Base-by-base conservation (phyloP, 805 yeast genomes). In the Ascoidea asiatica region DNA sequence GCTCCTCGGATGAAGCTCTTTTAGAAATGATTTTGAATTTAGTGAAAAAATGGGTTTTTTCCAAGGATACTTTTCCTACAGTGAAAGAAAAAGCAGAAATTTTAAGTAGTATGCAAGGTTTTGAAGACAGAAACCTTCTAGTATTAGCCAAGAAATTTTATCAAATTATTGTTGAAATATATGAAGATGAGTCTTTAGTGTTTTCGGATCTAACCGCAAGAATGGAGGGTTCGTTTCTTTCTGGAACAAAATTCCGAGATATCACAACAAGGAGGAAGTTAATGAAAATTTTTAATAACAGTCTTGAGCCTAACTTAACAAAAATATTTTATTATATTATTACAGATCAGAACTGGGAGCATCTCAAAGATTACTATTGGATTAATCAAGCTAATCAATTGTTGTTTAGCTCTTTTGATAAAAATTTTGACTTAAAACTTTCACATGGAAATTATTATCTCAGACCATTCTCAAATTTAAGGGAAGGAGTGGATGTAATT, bases 281-380 rank as follows among this genome's bases (percentile, higher is more conserved):
- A 49, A 83, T 92, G 92, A 59, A 72, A 0, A 84, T 92, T 45
- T 64, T 92, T 55, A 80, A 81, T 58, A 73, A 73, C 39, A 83
- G 95, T 51, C 65, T 92, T 48, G 96, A 89, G 48, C 72, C 68
- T 43, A 88, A 84, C 51, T 70, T 88, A 20, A 74, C 75, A 52
- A 87, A 85, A 58, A 70, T 98, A 46, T 65, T 92, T 35, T 78
- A 81, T 50, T 94, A 94, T 53, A 81, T 90, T 6, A 73, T 94
- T n/a, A 68, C 90, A 37, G 97, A 92, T 54, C 99, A 92, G 59
- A 90, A 87, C 55, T 92, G 99, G 99, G 99, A 92, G 57, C 82
- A 75, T 51, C 65, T 92, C 37, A 89, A 95, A 0, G 98, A 92
- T 52, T 84, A 83, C 54, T 84, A 88, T 38, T 92, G 98, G 98